A percentile compares a stretch with the other conserved stretches of the same genome.
Conservation (phyloP, 495 filamentous ascomycete genomes). For the Neurospora pannonica region DNA sequence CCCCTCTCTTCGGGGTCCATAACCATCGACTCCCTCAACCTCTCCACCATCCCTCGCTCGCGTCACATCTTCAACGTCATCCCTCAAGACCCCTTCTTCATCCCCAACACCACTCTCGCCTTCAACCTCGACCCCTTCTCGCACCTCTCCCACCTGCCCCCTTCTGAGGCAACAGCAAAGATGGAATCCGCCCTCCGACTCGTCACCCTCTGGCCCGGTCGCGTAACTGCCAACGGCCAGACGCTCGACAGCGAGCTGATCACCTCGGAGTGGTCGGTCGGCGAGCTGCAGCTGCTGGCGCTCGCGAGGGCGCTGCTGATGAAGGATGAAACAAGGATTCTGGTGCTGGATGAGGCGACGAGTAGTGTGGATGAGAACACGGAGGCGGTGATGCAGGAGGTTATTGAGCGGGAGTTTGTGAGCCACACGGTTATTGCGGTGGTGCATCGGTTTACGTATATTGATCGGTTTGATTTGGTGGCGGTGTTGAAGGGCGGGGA, state of each 20-base stretch:
- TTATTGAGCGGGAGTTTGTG: constrained; percentile 30
- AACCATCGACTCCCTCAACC: constrained; percentile 71
- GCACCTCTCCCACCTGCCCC: no score
- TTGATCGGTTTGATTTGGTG: constrained; percentile 33
- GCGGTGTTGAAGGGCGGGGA: constrained; percentile 27
- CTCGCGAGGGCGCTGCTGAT: constrained; percentile 49
- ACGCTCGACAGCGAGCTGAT: constrained; percentile 39
- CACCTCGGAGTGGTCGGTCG: constrained; percentile 41
- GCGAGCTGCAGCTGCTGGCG: constrained; percentile 54
- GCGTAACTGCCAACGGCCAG: not conserved
- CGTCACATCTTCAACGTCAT: constrained; percentile 6
- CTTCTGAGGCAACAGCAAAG: no score
- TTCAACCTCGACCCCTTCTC: constrained; percentile 37
- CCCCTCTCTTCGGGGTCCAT: constrained; percentile 65
- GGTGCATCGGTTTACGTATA: constrained; percentile 30
- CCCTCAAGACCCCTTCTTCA: constrained; percentile 48
- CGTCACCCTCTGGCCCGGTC: constrained; percentile 3
- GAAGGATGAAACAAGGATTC: constrained; percentile 4
- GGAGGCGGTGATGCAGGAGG: constrained; percentile 28
- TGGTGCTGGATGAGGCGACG: constrained; percentile 26
- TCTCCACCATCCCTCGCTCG: constrained; percentile 50
- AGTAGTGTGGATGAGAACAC: constrained; percentile 31
- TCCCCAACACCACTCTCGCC: constrained; percentile 26
- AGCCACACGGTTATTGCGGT: constrained; percentile 34
- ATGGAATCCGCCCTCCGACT: not conserved